Base-by-base conservation (phyloP, 495 filamentous ascomycete species). In the Penicillium silybi region DNA sequence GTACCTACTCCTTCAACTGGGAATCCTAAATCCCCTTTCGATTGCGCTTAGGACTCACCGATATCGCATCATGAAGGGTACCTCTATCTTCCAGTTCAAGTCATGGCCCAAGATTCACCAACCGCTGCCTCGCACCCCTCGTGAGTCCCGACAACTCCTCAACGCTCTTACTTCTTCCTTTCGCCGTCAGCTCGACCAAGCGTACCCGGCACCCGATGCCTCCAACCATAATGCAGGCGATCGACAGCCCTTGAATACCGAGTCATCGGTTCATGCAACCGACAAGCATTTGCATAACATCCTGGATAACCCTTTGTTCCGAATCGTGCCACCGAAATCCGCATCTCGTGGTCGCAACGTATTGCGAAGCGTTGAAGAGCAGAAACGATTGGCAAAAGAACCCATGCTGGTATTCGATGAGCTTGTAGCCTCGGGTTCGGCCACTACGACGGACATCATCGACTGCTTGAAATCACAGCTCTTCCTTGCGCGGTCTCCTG, bases 121-220 rank as follows among this genome's bases (percentile, higher is more conserved):
- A 16, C 87, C 86, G 17, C 74, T 89, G 3, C 85, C 86, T 3
- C 72, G 89, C 18, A 81, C 72, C 43, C 71, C 71, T 6, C 80
- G 77, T 57, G 82, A 90, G 54, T 85, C 85, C 25, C 74, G 84
- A 56, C 79, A 83, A 53, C 75, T 95, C 2, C 82, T 90, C 48
- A 73, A 79, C 22, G 74, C 80, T 47, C 79, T 95, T 52, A 91
- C 86, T 16, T 72, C 76, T 4, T 91, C 87, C n/a, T 95, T 95
- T 68, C 82, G 85, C 48, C 71, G 78, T 34, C 84, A 88, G 29
- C 76, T 95, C 27, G 86, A 92, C 61, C 71, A 67, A 34, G 80
- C 86, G 57, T 80, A 89, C 61, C 80, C 80, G 34, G 64, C 60
- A 53, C 54, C 66, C 15, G 45, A 59, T 32, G 53, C 57, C 18